Evolutionary conservation across 768 basidiomycete species (phyloP).

Genomic region (Kwoniella europaea): DNA sequence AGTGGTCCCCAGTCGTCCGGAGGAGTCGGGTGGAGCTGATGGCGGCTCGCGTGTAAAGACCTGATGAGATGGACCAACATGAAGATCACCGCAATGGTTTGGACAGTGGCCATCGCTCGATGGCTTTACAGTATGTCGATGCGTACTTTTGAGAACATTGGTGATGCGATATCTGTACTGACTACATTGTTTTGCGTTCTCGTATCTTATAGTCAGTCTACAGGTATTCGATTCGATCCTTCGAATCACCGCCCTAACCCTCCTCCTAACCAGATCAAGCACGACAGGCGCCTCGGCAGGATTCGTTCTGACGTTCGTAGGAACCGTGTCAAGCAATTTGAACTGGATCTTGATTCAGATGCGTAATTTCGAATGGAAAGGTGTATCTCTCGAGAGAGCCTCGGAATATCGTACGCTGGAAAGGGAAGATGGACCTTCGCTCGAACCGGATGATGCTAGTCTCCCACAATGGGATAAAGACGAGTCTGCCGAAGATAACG

Average conservation of each 20-base stretch:
- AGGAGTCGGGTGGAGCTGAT: background rate
- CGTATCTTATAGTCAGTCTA: constrained; percentile 25
- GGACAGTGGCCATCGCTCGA: constrained; percentile 23
- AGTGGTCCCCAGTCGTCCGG: background rate
- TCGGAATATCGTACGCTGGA: constrained; percentile 46
- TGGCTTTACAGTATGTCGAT: constrained; percentile 38
- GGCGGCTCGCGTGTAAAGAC: constrained; percentile 23
- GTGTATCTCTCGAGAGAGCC: constrained; percentile 41
- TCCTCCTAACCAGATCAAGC: constrained; percentile 20
- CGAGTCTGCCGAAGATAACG: background rate
- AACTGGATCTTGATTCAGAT: constrained; percentile 31
- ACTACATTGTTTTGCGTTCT: background rate
- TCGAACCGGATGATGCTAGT: constrained; percentile 22
- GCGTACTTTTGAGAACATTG: background rate
- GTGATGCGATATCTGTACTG: background rate
- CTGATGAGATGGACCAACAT: constrained; percentile 32
- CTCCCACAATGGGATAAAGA: constrained; percentile 6
- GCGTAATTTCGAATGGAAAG: constrained; percentile 36
- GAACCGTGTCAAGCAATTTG: constrained; percentile 30
- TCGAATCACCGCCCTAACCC: constrained; percentile 25
- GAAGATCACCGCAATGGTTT: constrained; percentile 23
- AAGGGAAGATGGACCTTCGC: constrained; percentile 38
- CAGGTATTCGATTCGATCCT: constrained; percentile 33
- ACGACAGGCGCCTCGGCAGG: constrained; percentile 41
- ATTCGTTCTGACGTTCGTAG: constrained; percentile 42